Percentiles rank a stretch among this genome's conserved stretches.
Conservation (phyloP, 208 protist genomes). For the Hexamita inflata region DNA sequence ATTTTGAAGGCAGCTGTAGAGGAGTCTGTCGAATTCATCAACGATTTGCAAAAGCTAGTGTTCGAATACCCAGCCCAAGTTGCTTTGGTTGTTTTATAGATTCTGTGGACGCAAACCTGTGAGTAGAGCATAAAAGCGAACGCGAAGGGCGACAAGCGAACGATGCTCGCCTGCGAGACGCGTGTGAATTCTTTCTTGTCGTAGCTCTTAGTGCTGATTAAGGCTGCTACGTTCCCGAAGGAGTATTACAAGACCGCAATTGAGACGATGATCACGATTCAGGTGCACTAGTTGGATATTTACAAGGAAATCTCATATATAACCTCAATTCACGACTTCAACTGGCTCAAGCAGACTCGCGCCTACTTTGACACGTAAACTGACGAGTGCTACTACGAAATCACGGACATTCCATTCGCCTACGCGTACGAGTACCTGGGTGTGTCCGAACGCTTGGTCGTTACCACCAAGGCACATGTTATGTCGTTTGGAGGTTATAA, state of each 20-base stretch:
- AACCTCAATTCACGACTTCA: conserved; percentile 47
- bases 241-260: conserved; percentile 47
- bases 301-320: conserved; percentile 47
- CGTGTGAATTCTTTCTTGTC: background rate
- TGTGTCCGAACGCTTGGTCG: conserved; percentile 56
- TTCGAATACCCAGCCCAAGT: conserved; percentile 78
- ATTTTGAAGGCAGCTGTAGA: conserved; percentile 52
- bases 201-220: conserved; percentile 47
- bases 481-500: no score
- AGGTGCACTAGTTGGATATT: conserved; percentile 60
- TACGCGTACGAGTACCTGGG: conserved; percentile 64
- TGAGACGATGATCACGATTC: conserved; percentile 60
- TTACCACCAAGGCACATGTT: conserved; percentile 66
- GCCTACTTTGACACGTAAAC: conserved; percentile 58
- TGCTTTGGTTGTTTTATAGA: conserved; percentile 73
- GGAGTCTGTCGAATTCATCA: conserved; percentile 60
- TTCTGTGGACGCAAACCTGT: conserved; percentile 76
- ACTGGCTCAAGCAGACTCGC: conserved; percentile 61
- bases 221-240: conserved; percentile 53
- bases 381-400: conserved; percentile 47
- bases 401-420: conserved; percentile 58
- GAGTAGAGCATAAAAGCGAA: conserved; percentile 67
- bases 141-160: conserved; percentile 51
- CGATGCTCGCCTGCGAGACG: conserved; percentile 39
- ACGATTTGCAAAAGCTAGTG: conserved; percentile 47